A percentile compares a stretch with the other conserved stretches of the same genome.
Evolutionary conservation across 345 rosid species (phyloP).

Genomic region (Aurinia saxatilis): DNA sequence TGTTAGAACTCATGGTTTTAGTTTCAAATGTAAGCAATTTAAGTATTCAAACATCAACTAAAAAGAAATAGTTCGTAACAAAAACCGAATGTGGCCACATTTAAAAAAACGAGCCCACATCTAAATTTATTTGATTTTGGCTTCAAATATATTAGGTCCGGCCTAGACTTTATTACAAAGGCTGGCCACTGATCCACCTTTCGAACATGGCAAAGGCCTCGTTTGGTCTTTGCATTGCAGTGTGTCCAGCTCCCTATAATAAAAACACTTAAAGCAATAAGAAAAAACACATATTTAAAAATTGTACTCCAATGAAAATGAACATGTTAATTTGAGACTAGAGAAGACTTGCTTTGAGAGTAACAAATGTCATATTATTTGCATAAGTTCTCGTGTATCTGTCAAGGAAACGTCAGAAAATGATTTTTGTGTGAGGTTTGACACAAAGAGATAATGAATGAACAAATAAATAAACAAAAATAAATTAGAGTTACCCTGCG

Average conservation of each 20-base stretch:
- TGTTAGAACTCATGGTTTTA: too few species aligned
- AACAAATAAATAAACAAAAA: neutral
- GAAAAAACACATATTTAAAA: neutral
- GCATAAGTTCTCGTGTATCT: constrained; percentile 44
- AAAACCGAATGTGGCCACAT: too few species aligned
- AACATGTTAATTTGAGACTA: neutral
- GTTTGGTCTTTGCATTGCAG: constrained; percentile 9
- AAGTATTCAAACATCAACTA: too few species aligned
- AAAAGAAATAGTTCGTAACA: too few species aligned
- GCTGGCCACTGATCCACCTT: constrained; percentile 18
- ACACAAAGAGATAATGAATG: neutral
- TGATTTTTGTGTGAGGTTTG: too few species aligned
- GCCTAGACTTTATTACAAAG: neutral
- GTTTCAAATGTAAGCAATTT: too few species aligned
- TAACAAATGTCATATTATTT: constrained; percentile 41
- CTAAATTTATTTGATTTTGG: too few species aligned
- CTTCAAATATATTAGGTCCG: too few species aligned
- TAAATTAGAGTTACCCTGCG: constrained; percentile 10
- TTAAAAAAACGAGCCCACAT: too few species aligned
- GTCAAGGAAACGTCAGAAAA: neutral
- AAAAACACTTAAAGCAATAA: neutral
- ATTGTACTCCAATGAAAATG: neutral
- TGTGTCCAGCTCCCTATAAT: constrained; percentile 27
- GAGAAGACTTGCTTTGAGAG: constrained; percentile 43
- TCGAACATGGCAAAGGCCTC: constrained; percentile 12